Conservation (phyloP, 2,329 filamentous ascomycete species). For the Elsinoe ampelina region DNA sequence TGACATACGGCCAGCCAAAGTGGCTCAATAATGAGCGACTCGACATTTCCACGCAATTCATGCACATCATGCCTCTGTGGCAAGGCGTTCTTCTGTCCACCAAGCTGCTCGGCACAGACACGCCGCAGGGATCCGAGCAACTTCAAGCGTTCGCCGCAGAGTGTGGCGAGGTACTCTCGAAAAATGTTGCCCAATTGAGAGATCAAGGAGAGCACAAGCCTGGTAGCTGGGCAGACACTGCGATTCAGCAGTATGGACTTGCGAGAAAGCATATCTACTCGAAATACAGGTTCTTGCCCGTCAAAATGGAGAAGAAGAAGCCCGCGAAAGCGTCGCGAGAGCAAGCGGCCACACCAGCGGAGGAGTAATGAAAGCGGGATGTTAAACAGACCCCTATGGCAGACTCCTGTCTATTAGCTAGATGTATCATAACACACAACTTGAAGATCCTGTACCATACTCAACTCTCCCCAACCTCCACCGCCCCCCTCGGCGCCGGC, state of each 20-base stretch:
- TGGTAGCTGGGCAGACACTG: slow-evolving; percentile 22
- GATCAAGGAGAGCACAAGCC: slow-evolving; percentile 19
- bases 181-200: slow-evolving; percentile 19
- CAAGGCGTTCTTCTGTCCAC: slow-evolving; percentile 36
- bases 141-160: slow-evolving; percentile 20
- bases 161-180: slow-evolving; percentile 21
- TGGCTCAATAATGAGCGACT: slow-evolving; percentile 22
- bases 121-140: slow-evolving; percentile 22
- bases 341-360: background rate
- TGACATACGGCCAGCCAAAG: slow-evolving; percentile 12
- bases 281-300: background rate
- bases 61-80: slow-evolving; percentile 28
- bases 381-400: background rate
- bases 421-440: too few species aligned
- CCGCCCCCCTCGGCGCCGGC: slow-evolving; percentile 41
- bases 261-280: slow-evolving; percentile 3
- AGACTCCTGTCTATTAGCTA: background rate
- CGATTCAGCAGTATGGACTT: slow-evolving; percentile 19
- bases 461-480: slow-evolving; percentile 33
- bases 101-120: slow-evolving; percentile 31
- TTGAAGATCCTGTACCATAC: too few species aligned
- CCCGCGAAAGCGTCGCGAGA: background rate
- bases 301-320: background rate
- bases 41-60: background rate
- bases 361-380: background rate